Evolutionary conservation across 2,329 filamentous ascomycete species (phyloP), one percentile per base, ranked within the genome.

Genomic region (Epichloe brachyelytri): DNA sequence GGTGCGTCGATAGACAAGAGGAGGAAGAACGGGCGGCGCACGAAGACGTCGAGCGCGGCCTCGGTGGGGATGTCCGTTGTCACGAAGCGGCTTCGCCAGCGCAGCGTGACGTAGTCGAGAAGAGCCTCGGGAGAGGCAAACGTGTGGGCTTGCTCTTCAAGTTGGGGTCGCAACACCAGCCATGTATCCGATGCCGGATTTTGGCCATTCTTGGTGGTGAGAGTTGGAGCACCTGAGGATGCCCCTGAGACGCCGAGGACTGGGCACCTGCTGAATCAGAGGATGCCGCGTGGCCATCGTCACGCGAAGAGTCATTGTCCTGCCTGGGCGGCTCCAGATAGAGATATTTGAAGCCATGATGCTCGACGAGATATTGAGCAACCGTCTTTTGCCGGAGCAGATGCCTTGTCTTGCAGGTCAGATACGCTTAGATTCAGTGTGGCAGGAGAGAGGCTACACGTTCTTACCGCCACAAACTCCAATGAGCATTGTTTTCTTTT

Each of bases 371-470:
- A 65, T 95, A 96, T 50, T 87, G 80, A 52, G 89, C 89, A 57
- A 97, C 87, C 10, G 88, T 88, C 64, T 82, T 83, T 96, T 97
- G 62, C 93, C 93, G 46, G 91, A 83, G 71, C 90, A 97, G 61
- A 96, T 91, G 62, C 87, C 90, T 93, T 93, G 62, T 34, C 5
- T 22, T 41, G 19, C 17, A 20, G 48, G 56, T 54, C 47, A 55
- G 48, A 43, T 38, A 20, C 17, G 4, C 46, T 49, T 26, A 46
- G 37, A 15, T 11, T 51, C 22, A 15, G 44, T 50, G 49, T 22
- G 14, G 37, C 45, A 41, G 43, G 12, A 39, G n/a, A 33, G 15
- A 41, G 36, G 20, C 15, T 22, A 10, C 30, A 48, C 15, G 33
- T 37, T 39, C 68, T 63, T 74, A 85, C 83, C 82, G 62, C 84